phyloP scores from a whole-genome alignment of 129 eudicot genomes.

The Artemisia argyi region DNA sequence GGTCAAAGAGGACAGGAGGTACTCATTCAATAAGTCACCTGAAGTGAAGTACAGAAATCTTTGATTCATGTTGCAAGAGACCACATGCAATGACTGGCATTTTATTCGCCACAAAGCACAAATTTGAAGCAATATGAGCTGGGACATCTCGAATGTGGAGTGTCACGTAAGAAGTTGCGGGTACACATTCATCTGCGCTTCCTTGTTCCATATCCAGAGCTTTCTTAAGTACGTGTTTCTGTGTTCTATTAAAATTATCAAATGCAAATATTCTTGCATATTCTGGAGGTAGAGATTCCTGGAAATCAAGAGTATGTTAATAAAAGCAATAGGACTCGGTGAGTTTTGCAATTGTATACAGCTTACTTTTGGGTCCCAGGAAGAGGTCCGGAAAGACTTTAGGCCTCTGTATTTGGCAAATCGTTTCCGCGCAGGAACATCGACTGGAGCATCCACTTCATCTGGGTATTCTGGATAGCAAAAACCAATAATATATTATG shows the following conservation, averaged over 20 bases:
- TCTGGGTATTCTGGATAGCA: conserved; percentile 80
- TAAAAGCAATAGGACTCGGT: not conserved
- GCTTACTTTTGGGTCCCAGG: conserved; percentile 94
- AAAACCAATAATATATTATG: not conserved
- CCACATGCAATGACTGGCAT: conserved; percentile 79
- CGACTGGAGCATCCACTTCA: conserved; percentile 95
- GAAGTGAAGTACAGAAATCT: conserved; percentile 92
- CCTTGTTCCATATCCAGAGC: conserved; percentile 66
- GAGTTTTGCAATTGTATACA: not conserved
- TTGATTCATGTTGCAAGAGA: conserved; percentile 89
- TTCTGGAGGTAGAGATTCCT: conserved; percentile 94
- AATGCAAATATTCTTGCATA: conserved; percentile 82
- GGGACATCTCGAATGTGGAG: conserved; percentile 73
- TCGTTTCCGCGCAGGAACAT: conserved; percentile 85
- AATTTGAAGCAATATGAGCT: conserved; percentile 52
- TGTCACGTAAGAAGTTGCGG: conserved; percentile 67
- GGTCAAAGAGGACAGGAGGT: too few species aligned
- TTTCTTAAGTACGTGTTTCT: conserved; percentile 78
- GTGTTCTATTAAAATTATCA: conserved; percentile 80
- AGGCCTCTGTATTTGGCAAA: conserved; percentile 97
- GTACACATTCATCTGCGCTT: conserved; percentile 46
- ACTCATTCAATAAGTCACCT: conserved; percentile 39
- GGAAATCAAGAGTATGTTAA: conserved; percentile 10
- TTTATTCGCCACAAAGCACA: conserved; percentile 37
- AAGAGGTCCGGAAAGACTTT: conserved; percentile 84